phyloP scores from a whole-genome alignment of 2,329 filamentous ascomycete species.

The Hymenoscyphus fructigenus region DNA sequence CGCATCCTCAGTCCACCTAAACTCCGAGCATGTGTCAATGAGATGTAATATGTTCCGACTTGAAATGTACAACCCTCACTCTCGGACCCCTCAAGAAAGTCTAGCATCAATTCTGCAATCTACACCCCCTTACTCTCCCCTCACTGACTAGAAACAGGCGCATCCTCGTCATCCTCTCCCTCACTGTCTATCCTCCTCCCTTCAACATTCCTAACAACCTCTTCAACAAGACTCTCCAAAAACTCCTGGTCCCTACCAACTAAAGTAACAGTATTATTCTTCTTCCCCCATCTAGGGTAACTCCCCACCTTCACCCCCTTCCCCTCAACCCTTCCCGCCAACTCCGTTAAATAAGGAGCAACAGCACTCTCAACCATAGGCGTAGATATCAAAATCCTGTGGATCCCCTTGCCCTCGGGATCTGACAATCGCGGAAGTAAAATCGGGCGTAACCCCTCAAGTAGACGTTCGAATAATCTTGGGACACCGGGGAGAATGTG shows the following conservation, averaged over 20 bases:
- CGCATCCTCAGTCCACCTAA: no score
- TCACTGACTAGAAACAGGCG: no score
- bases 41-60: no score
- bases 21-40: no score
- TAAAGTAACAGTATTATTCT: slow-evolving; percentile 84
- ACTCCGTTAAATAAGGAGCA: slow-evolving; percentile 76
- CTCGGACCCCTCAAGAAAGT: no score
- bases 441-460: slow-evolving; percentile 72
- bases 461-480: slow-evolving; percentile 72
- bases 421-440: slow-evolving; percentile 71
- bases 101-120: no score
- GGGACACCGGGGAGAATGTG: slow-evolving; percentile 93
- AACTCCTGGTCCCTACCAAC: slow-evolving; percentile 73
- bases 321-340: slow-evolving; percentile 70
- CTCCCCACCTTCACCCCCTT: slow-evolving; percentile 90
- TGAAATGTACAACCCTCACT: no score
- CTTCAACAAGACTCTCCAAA: slow-evolving; percentile 71
- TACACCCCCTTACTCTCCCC: no score
- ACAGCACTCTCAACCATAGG: slow-evolving; percentile 84
- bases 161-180: no score
- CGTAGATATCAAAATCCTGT: slow-evolving; percentile 80
- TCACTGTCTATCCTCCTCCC: neutral
- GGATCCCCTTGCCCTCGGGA: slow-evolving; percentile 77
- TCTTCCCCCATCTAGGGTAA: slow-evolving; percentile 90
- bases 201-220: neutral